Conservation (phyloP, 257 asterid genomes). For the Lavandula angustifolia region DNA sequence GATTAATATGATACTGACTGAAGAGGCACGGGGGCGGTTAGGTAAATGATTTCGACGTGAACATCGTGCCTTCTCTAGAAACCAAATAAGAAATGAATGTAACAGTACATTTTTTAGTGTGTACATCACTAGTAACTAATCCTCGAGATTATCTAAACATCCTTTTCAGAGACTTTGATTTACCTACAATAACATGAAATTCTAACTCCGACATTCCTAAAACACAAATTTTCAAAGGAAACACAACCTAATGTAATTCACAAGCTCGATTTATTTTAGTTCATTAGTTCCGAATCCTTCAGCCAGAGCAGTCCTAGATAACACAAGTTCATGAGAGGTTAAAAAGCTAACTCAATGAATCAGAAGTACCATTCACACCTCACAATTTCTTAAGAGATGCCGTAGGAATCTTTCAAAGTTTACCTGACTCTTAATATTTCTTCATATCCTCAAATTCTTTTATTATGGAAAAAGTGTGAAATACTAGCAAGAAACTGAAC, state of each 20-base stretch:
- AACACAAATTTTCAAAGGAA: background rate
- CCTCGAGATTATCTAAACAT: background rate
- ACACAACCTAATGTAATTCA: background rate
- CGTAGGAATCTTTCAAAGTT: no score
- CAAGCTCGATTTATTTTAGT: slow-evolving; percentile 14
- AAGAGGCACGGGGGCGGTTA: slow-evolving; percentile 6
- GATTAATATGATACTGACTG: slow-evolving; percentile 13
- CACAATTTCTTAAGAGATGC: no score
- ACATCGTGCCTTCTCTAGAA: slow-evolving; percentile 1
- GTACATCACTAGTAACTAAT: background rate
- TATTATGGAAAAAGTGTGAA: background rate
- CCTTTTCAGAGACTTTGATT: background rate
- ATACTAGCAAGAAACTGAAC: slow-evolving; percentile 10
- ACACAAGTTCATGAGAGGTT: slow-evolving; percentile 15
- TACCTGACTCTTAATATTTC: background rate
- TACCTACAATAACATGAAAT: background rate
- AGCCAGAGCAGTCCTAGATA: slow-evolving; percentile 3
- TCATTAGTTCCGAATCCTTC: background rate
- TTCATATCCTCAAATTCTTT: background rate
- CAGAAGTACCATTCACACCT: background rate
- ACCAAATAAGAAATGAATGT: slow-evolving; percentile 20
- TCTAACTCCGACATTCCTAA: background rate
- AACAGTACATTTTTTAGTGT: background rate
- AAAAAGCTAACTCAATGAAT: slow-evolving; percentile 7
- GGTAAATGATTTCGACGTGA: background rate